Evolutionary conservation across 2,329 filamentous ascomycete genomes (phyloP).

Genomic region (Colletotrichum eremochloae): DNA sequence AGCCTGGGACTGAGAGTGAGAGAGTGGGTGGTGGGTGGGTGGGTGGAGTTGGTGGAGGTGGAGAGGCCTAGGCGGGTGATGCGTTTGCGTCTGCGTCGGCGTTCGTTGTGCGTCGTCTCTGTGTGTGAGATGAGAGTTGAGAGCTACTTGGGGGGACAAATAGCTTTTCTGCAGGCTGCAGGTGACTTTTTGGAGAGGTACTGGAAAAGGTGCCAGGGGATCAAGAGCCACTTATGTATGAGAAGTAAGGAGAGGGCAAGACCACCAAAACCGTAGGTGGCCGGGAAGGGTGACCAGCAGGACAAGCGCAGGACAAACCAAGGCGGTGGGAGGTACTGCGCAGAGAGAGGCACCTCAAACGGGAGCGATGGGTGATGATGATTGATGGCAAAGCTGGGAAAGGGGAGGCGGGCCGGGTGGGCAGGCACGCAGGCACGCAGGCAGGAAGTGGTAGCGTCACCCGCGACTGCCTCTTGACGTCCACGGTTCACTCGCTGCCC

Average conservation of each 20-base stretch:
- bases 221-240: slow-evolving; percentile 39
- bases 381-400: slow-evolving; percentile 9
- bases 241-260: slow-evolving; percentile 8
- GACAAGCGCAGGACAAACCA: not conserved
- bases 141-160: slow-evolving; percentile 26
- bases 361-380: slow-evolving; percentile 9
- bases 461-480: slow-evolving; percentile 13
- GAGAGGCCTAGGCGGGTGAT: slow-evolving; percentile 38
- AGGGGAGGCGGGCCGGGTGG: slow-evolving; percentile 18
- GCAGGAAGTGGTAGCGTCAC: slow-evolving; percentile 40
- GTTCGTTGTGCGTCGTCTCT: slow-evolving; percentile 19
- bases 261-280: slow-evolving; percentile 35
- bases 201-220: slow-evolving; percentile 16
- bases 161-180: slow-evolving; percentile 31
- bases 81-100: slow-evolving; percentile 28
- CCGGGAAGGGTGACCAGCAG: slow-evolving; percentile 16
- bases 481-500: slow-evolving; percentile 10
- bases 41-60: slow-evolving; percentile 37
- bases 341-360: slow-evolving; percentile 1
- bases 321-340: slow-evolving; percentile 4
- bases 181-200: slow-evolving; percentile 31
- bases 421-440: slow-evolving; percentile 23
- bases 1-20: slow-evolving; percentile 6
- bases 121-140: slow-evolving; percentile 29
- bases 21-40: slow-evolving; percentile 5